A percentile compares a stretch with the other conserved stretches of the same genome.
Conservation (phyloP, 257 asterid genomes). For the Lycium ferocissimum region DNA sequence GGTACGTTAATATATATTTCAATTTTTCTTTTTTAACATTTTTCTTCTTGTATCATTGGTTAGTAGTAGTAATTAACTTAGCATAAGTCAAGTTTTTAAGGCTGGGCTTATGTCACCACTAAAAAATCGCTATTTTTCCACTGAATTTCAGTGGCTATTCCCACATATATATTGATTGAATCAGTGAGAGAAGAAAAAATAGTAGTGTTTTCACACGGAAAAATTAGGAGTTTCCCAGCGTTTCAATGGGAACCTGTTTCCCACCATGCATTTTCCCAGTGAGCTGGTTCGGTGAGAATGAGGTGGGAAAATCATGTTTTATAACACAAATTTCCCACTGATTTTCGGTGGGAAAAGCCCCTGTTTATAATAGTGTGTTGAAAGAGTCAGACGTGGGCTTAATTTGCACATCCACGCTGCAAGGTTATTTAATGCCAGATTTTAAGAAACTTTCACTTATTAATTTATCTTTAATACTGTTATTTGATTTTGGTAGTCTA, state of each 20-base stretch:
- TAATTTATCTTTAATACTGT: neutral
- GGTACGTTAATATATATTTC: constrained; percentile 57
- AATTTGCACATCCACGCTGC: neutral
- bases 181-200: too few species aligned
- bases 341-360: too few species aligned
- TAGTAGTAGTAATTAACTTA: constrained; percentile 14
- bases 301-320: too few species aligned
- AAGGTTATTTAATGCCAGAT: constrained; percentile 13
- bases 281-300: too few species aligned
- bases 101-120: neutral
- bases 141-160: too few species aligned
- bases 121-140: too few species aligned
- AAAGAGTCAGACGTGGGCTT: constrained; percentile 9
- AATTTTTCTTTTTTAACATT: neutral
- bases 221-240: too few species aligned
- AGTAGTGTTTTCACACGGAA: too few species aligned
- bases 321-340: too few species aligned
- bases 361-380: neutral
- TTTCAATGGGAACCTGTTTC: too few species aligned
- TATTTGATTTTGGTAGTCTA: constrained; percentile 21
- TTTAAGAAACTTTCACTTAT: neutral
- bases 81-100: neutral
- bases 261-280: too few species aligned
- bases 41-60: constrained; percentile 5
- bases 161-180: too few species aligned